Conservation (phyloP, 331 rosid species). For the Stylosanthes scabra region DNA sequence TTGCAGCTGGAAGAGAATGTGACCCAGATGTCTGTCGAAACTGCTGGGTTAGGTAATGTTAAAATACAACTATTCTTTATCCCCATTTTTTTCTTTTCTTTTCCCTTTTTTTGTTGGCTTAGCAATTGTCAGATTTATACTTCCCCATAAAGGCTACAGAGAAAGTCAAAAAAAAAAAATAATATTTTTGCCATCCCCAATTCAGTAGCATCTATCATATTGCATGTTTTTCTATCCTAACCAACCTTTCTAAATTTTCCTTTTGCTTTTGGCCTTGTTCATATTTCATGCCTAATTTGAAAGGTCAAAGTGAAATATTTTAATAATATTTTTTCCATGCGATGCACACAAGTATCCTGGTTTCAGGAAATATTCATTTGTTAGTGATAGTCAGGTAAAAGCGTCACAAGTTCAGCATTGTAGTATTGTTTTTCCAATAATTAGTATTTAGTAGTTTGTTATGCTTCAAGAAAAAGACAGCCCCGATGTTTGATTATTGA, state of each 20-base stretch:
- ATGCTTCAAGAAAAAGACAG: not conserved
- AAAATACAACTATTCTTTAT: not conserved
- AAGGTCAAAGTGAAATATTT: not conserved
- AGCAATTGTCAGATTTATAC: too few relatives aligned
- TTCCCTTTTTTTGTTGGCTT: too few relatives aligned
- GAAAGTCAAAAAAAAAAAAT: too few relatives aligned
- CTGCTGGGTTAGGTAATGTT: conserved; percentile 89
- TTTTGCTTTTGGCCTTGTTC: not conserved
- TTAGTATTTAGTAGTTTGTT: conserved; percentile 8
- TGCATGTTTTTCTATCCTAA: not conserved
- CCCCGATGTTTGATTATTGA: not conserved
- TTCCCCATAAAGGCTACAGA: too few relatives aligned
- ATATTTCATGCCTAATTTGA: not conserved
- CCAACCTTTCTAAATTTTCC: not conserved
- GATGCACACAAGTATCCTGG: not conserved
- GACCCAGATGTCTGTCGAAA: conserved; percentile 95
- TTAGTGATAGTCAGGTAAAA: not conserved
- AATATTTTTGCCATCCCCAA: not conserved
- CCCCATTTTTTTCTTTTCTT: too few relatives aligned
- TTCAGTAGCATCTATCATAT: not conserved
- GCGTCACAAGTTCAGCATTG: not conserved
- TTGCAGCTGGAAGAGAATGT: conserved; percentile 89
- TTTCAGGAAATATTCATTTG: not conserved
- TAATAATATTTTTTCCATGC: not conserved
- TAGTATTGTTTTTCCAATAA: not conserved